Evolutionary conservation across 2,329 filamentous ascomycete genomes (phyloP), one percentile per base, ranked within the genome.

Genomic region (Geoglossum cookeanum): DNA sequence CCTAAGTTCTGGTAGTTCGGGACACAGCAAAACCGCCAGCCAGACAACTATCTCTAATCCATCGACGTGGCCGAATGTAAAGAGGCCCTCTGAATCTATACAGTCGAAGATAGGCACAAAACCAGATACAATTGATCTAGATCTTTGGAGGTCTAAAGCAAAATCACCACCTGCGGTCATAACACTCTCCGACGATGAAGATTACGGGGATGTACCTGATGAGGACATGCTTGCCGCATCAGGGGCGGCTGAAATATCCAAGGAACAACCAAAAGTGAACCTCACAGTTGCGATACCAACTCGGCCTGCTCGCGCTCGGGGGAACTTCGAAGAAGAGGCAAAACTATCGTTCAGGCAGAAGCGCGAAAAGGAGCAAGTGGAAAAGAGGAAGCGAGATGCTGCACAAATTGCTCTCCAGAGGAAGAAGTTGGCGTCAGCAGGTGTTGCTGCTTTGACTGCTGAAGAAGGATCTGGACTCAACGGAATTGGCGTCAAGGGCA

Each of bases 381-480:
- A 85, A 56, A 84, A 81, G 65, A 80, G 79, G 59, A 84, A 79
- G 66, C 77, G 84, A 64, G 85, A 90, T 65, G 80, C 82, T 11
- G 84, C 83, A 58, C 78, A 78, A 13, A 79, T 90, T 63, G 85
- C 85, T 1, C 78, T 76, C 61, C 80, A 87, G 5, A 84, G 81
- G 68, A 82, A 72, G 63, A 70, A 69, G 55, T 56, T 66, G 55
- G 64, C 78, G 51, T 68, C 78, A 5, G 71, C 75, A 55, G 73
- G 76, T 59, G 71, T 76, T 62, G 66, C 71, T 29, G 68, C 73
- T 52, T 75, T 78, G 35, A 82, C 82, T n/a, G 72, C 78, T 7
- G 84, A 87, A 59, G 87, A 89, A 66, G 87, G 87, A 1, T 92
- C 87, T 59, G 88, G 85, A 22, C 71, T 92, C 8, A 77, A 79